Evolutionary conservation across 768 basidiomycete species (phyloP).

Genomic region (Galerina marginata): DNA sequence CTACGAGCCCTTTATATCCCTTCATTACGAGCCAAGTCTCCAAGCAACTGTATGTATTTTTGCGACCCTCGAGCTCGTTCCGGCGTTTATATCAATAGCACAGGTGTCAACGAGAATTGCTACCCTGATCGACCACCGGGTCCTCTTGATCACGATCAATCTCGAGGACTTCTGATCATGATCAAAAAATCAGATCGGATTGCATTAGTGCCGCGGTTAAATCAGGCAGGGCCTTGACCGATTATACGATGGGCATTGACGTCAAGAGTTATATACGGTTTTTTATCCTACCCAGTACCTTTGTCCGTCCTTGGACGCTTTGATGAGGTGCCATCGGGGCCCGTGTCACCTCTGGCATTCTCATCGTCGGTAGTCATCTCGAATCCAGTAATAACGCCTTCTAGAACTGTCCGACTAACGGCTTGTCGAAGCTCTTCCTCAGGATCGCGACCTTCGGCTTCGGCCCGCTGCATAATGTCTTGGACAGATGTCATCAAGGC

Average conservation of each 20-base stretch:
- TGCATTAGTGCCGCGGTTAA: slow-evolving; percentile 17
- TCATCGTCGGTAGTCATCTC: slow-evolving; percentile 42
- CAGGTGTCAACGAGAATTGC: slow-evolving; percentile 22
- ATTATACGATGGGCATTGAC: slow-evolving; percentile 6
- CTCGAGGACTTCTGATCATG: slow-evolving; percentile 37
- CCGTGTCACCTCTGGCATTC: slow-evolving; percentile 18
- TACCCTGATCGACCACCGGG: slow-evolving; percentile 26
- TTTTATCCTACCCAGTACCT: slow-evolving; percentile 15
- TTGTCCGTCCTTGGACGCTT: slow-evolving; percentile 41
- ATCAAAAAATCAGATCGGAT: slow-evolving; percentile 34
- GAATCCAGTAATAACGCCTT: slow-evolving; percentile 68
- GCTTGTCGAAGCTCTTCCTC: slow-evolving; percentile 68
- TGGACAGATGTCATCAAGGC: slow-evolving; percentile 68
- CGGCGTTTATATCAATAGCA: slow-evolving; percentile 18
- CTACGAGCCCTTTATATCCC: neutral
- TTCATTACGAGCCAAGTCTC: neutral
- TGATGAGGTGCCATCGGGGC: slow-evolving; percentile 32
- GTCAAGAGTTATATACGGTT: slow-evolving; percentile 11
- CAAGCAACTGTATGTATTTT: slow-evolving; percentile 1
- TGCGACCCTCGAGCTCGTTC: neutral
- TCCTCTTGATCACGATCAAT: slow-evolving; percentile 36
- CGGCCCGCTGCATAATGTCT: slow-evolving; percentile 62
- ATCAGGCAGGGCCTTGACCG: slow-evolving; percentile 11
- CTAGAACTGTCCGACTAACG: slow-evolving; percentile 69
- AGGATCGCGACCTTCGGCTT: slow-evolving; percentile 66